These are phyloP conservation scores for Pseudogymnoascus sp. DNA, from an alignment of 2,329 filamentous ascomycete genomes.

Conservation along the genomic window DNA sequence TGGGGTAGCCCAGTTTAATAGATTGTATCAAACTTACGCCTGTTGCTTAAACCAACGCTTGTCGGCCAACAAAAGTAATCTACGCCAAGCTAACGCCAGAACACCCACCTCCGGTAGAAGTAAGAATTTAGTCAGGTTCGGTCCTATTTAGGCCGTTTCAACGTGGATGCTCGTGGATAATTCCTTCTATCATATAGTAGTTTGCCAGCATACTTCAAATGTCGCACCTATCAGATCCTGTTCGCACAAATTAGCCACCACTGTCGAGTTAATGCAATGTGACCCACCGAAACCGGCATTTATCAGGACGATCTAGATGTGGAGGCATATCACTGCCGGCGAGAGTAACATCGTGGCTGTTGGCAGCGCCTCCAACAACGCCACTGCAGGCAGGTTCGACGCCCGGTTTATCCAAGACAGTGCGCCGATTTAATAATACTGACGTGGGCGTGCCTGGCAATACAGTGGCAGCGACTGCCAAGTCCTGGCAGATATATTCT, in stretches of 20 bases:
- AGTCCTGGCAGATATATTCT: background rate
- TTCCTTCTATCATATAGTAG: background rate
- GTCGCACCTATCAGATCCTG: background rate
- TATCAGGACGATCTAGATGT: background rate
- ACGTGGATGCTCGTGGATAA: background rate
- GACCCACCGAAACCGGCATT: background rate
- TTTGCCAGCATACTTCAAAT: background rate
- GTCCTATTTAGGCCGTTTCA: background rate
- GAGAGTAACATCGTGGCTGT: conserved; percentile 7
- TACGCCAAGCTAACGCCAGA: background rate
- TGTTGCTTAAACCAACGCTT: background rate
- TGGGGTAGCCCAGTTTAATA: background rate
- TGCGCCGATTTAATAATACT: background rate
- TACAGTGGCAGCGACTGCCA: background rate
- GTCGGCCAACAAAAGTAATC: background rate
- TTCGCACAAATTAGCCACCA: background rate
- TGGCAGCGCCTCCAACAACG: background rate
- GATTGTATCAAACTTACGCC: background rate
- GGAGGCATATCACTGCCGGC: background rate
- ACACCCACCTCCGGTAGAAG: background rate
- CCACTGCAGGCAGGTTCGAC: background rate
- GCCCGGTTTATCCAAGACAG: background rate
- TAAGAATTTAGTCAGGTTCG: background rate
- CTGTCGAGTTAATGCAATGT: background rate
- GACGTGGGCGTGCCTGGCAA: background rate